Conservation (phyloP, 2,329 filamentous ascomycete genomes). For the Neopestalotiopsis rosae region DNA sequence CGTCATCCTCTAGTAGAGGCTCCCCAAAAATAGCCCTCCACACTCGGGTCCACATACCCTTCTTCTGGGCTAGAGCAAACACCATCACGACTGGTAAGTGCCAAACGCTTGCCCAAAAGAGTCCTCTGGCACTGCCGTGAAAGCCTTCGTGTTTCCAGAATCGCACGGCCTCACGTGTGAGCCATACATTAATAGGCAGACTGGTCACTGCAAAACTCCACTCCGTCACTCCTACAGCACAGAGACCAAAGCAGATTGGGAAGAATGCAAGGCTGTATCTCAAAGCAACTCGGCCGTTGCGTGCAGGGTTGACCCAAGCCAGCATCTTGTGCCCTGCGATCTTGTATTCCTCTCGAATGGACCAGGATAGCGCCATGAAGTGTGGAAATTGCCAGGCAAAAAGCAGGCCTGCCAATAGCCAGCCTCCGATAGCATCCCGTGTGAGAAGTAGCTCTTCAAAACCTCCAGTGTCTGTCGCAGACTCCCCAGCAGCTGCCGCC, state of each 20-base stretch:
- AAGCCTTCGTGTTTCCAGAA: conserved; percentile 84
- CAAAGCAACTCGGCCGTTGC: conserved; percentile 85
- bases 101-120: conserved; percentile 99
- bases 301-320: conserved; percentile 82
- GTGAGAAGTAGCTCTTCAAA: conserved; percentile 81
- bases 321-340: conserved; percentile 74
- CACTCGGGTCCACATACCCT: conserved; percentile 86
- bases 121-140: conserved; percentile 77
- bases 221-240: conserved; percentile 81
- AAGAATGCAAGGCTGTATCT: conserved; percentile 87
- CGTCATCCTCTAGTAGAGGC: conserved; percentile 58
- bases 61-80: conserved; percentile 90
- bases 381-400: conserved; percentile 99
- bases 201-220: conserved; percentile 85
- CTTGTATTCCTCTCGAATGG: conserved; percentile 88
- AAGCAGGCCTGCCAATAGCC: conserved; percentile 82
- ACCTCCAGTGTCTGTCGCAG: conserved; percentile 74
- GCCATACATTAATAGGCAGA: conserved; percentile 83
- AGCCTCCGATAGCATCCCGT: conserved; percentile 74
- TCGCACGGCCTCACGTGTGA: conserved; percentile 76
- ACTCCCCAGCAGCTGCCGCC: conserved; percentile 91
- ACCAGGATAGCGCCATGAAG: conserved; percentile 93
- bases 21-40: conserved; percentile 71
- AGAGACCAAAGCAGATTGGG: conserved; percentile 82
- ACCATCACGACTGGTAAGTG: conserved; percentile 90